Evolutionary conservation across 495 filamentous ascomycete species (phyloP), one percentile per base, ranked within the genome.

Genomic region (Podospora comata): DNA sequence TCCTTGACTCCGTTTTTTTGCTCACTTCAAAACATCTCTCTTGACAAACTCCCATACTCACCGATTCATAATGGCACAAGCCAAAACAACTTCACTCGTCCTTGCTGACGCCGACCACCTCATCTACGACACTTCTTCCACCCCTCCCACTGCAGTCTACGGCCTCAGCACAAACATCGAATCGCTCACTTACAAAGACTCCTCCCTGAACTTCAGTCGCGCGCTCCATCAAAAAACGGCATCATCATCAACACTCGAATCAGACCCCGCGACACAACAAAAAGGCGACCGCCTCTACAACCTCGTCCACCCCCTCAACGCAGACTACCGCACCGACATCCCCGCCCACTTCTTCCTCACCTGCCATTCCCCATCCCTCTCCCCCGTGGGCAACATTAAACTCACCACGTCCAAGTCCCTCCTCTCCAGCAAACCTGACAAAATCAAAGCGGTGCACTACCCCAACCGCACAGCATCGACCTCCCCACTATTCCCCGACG

Each of bases 241-340:
- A 48, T 16, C 39, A 48, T 48, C 39, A 48, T 11, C 7, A 48
- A 48, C 39, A 11, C 39, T 48, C 39, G 39, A 48, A 48, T 13
- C 39, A 48, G 15, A 48, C 39, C 39, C 39, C 13, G 7, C 39
- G 15, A 48, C 9, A 11, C 9, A 48, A 13, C 9, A 48, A 48
- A 1, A 48, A 48, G 39, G 13, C 9, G 15, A 48, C 39, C 56
- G 56, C 56, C n/a, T 58, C 56, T 58, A 15, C 23, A 58, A 58
- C 56, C 56, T 58, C 56, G 56, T 58, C 56, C 56, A 58, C 23
- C 56, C 56, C 56, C 18, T 20, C 56, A 58, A 58, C 56, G 56
- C 56, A 27, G 19, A 58, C 19, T 58, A 58, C 56, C 56, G 56
- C 56, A 27, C n/a, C 19, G 56, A 58, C 56, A 58, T 58, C 5